Percentiles rank a stretch among this genome's conserved stretches.
Evolutionary conservation across 2,329 filamentous ascomycete species (phyloP).

Genomic region (Colletotrichum tofieldiae): DNA sequence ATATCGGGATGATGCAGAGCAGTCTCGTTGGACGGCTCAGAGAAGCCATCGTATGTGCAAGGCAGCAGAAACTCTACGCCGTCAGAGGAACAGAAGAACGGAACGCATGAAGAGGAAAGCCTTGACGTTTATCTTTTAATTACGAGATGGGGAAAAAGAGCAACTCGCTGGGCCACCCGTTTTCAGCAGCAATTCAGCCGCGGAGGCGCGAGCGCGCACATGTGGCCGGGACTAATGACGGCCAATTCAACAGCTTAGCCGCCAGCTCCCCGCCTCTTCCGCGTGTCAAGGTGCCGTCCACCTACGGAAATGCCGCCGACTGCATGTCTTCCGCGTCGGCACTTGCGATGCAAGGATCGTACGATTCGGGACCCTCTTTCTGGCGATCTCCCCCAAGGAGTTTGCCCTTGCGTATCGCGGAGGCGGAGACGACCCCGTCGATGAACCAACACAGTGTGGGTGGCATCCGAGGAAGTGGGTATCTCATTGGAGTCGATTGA

Average conservation of each 20-base stretch:
- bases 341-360: conserved; percentile 1
- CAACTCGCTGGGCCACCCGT: background rate
- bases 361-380: background rate
- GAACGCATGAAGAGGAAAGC: background rate
- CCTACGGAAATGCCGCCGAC: background rate
- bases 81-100: background rate
- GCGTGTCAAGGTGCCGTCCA: background rate
- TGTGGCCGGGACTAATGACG: background rate
- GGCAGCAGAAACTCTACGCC: too few relatives aligned
- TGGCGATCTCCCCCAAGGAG: background rate
- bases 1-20: conserved; percentile 38
- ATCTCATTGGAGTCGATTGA: background rate
- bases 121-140: background rate
- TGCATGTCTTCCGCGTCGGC: background rate
- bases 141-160: too few relatives aligned
- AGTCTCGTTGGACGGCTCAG: background rate
- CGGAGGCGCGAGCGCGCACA: background rate
- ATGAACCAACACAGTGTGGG: background rate
- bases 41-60: background rate
- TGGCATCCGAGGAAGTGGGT: background rate
- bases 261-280: background rate
- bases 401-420: background rate
- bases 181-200: conserved; percentile 20
- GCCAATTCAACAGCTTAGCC: conserved; percentile 36
- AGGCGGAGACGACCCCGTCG: background rate